Base-by-base conservation (phyloP, 352 stramenopile genomes). In the Phytophthora colocasiae region DNA sequence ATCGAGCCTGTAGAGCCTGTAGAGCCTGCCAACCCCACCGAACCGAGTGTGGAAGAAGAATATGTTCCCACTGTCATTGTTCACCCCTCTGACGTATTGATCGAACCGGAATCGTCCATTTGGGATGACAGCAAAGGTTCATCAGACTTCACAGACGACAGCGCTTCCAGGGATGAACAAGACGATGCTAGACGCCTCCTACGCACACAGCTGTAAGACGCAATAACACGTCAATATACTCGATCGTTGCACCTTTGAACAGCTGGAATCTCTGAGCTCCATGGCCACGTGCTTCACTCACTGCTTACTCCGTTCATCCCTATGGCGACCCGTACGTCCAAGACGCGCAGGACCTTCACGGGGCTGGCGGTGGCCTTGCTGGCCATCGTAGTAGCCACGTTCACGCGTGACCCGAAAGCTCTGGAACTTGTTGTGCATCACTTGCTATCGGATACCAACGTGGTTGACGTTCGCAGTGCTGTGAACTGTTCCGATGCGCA, bases 401-500 rank as follows among this genome's bases (percentile, higher is more conserved):
- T 73, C 36, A 14, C 61, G 17, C 58, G 56, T 3, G 63, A 73
- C 46, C 62, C 62, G 14, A 45, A 47, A 31, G 43, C 60, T 41
- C 1, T 65, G 39, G 55, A 71, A 8, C 48, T 69, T 19, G 62
- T 56, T 24, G 38, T 62, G 39, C 45, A 31, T 48, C 61, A 34
- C 22, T 36, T 15, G 27, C 38, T 71, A 41, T 19, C 32, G 49
- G 22, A 58, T 43, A 52, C 24, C 34, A 55, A 53, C n/a, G 17
- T 51, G 49, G 9, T 31, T 29, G 15, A 12, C n/a, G 32, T 53
- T 26, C 19, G 50, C 5, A 36, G 27, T 22, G 22, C 46, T 17
- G 67, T 90, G 14, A 60, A 86, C 57, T 89, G 82, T 54, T 14
- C 7, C 0, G 32, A 57, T 2, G 77, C 80, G 6, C 58, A 78